Evolutionary conservation across 257 asterid species (phyloP).

Genomic region (Plantago ovata): DNA sequence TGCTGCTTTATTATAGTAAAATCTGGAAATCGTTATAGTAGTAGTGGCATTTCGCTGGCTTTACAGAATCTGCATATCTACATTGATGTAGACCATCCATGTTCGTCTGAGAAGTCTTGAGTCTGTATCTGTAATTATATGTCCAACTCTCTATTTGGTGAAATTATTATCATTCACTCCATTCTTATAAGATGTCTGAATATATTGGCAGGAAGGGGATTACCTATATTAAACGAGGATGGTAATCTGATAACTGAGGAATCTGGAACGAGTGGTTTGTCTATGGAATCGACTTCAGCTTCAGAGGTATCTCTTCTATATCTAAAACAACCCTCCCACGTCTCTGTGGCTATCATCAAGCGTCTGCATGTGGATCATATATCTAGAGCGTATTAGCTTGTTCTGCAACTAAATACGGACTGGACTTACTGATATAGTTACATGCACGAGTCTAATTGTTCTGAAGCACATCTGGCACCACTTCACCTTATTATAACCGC

Average conservation of each 20-base stretch:
- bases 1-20: not conserved
- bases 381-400: not conserved
- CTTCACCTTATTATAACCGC: too few species aligned
- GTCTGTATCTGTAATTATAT: not conserved
- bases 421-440: not conserved
- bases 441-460: not conserved
- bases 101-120: slow-evolving; percentile 1
- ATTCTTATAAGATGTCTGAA: slow-evolving; percentile 9
- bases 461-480: too few species aligned
- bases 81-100: not conserved
- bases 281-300: slow-evolving; percentile 56
- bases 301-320: slow-evolving; percentile 53
- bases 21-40: slow-evolving; percentile 1
- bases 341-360: not conserved
- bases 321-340: not conserved
- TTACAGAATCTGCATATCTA: slow-evolving; percentile 2
- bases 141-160: not conserved
- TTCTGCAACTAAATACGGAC: not conserved
- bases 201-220: slow-evolving; percentile 60
- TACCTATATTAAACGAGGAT: slow-evolving; percentile 82
- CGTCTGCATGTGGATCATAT: not conserved
- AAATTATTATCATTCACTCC: not conserved
- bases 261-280: slow-evolving; percentile 52
- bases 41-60: not conserved
- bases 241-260: slow-evolving; percentile 70